These are phyloP conservation scores for Astrephomene gubernaculifera DNA, from an alignment of 139 green algal species.

Conservation along the genomic window DNA sequence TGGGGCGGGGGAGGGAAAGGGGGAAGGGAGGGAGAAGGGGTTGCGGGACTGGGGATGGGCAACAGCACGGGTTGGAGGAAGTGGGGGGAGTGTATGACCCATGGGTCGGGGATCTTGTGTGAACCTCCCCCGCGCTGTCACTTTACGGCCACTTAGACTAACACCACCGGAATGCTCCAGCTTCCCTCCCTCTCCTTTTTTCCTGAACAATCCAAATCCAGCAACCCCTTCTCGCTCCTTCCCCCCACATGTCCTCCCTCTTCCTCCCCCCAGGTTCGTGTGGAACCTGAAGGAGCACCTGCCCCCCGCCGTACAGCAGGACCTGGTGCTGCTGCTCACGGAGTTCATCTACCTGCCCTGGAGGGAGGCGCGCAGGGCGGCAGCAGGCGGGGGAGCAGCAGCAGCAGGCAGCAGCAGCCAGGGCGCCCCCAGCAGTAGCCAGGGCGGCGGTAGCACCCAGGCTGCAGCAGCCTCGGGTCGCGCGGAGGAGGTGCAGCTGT, in stretches of 20 bases:
- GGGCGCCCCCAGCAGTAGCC: slow-evolving; percentile 1
- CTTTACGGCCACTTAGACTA: too few relatives aligned
- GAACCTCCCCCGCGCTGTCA: too few relatives aligned
- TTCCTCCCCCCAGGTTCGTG: slow-evolving; percentile 47
- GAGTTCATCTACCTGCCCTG: slow-evolving; percentile 94
- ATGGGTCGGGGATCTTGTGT: too few relatives aligned
- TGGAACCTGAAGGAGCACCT: slow-evolving; percentile 83
- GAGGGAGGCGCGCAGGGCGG: slow-evolving; percentile 62
- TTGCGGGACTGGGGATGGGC: too few relatives aligned
- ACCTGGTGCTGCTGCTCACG: slow-evolving; percentile 74
- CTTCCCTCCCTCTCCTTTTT: too few relatives aligned
- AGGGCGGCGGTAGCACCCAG: slow-evolving; percentile 62
- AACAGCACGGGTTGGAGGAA: too few relatives aligned
- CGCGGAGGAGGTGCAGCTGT: slow-evolving; percentile 70
- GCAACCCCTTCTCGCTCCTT: too few relatives aligned
- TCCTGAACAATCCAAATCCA: too few relatives aligned
- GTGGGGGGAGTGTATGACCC: too few relatives aligned
- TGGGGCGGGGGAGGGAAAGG: background rate
- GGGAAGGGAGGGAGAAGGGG: too few relatives aligned
- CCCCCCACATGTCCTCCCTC: background rate
- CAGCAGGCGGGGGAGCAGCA: background rate
- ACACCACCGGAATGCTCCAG: too few relatives aligned
- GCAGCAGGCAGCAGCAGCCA: slow-evolving; percentile 18
- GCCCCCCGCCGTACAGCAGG: slow-evolving; percentile 72
- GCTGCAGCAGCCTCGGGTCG: slow-evolving; percentile 53